Percentiles rank a stretch among this genome's conserved stretches.
Conservation (phyloP, 192 early-diverging fungal genomes). For the Backusella liffmaniae region DNA sequence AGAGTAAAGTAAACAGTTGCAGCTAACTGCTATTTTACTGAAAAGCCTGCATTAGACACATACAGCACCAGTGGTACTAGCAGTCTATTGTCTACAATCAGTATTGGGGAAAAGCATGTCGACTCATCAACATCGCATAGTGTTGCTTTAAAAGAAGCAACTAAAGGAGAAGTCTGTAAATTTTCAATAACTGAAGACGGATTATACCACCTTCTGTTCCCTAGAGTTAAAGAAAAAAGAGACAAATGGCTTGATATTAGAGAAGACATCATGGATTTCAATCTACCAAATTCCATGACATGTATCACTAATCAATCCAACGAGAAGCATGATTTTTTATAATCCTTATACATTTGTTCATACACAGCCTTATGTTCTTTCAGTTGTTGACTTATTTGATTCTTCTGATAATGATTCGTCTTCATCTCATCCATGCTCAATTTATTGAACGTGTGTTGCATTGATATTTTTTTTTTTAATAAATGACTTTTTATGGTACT, state of each 20-base stretch:
- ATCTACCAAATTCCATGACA: background rate
- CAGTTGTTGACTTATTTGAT: background rate
- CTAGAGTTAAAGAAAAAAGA: slow-evolving; percentile 9
- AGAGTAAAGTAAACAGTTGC: background rate
- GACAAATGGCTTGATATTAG: slow-evolving; percentile 16
- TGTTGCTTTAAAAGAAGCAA: slow-evolving; percentile 7
- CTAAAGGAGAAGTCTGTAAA: slow-evolving; percentile 24
- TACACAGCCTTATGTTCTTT: background rate
- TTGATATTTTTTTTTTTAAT: background rate
- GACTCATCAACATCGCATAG: background rate
- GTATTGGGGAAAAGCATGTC: background rate
- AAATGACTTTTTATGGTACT: background rate
- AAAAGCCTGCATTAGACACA: background rate
- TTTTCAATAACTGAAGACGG: slow-evolving; percentile 33
- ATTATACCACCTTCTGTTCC: slow-evolving; percentile 28
- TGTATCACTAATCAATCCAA: background rate
- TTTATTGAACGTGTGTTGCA: background rate
- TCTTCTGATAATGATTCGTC: background rate
- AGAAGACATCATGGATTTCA: slow-evolving; percentile 15
- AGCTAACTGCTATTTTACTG: background rate
- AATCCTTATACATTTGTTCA: slow-evolving; percentile 2
- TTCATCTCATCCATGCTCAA: background rate
- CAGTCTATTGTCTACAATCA: background rate
- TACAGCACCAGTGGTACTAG: background rate
- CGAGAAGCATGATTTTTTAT: slow-evolving; percentile 21